Percentiles rank a stretch among this genome's conserved stretches.
Evolutionary conservation across 2,329 filamentous ascomycete species (phyloP).

Genomic region (Cercospora sesami): DNA sequence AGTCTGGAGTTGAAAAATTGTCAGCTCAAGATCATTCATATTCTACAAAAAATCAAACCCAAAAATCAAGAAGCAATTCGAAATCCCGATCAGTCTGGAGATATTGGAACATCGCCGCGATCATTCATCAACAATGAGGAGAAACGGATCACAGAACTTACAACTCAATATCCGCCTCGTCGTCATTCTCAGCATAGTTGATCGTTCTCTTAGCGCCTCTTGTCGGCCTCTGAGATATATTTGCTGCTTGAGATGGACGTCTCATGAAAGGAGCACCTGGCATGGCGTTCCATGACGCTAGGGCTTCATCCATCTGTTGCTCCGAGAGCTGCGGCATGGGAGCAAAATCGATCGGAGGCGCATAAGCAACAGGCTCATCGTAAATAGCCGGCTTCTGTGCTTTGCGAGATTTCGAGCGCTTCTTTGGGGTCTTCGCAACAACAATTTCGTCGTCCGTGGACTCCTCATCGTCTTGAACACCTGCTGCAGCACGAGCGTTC

Average conservation of each 20-base stretch:
- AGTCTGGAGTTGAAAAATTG: background rate
- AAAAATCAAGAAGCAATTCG: background rate
- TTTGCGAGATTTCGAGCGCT: background rate
- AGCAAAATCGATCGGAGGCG: background rate
- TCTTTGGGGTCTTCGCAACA: background rate
- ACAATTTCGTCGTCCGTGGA: background rate
- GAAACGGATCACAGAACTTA: background rate
- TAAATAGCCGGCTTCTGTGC: background rate
- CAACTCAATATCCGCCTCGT: background rate
- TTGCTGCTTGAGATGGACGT: background rate
- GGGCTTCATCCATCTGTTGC: background rate
- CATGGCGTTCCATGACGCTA: background rate
- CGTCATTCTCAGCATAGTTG: background rate
- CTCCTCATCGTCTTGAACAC: background rate
- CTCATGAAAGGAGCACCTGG: background rate
- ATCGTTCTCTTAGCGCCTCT: background rate
- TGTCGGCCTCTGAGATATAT: background rate
- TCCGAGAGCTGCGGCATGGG: background rate
- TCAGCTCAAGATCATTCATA: background rate
- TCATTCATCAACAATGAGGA: background rate
- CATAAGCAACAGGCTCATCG: background rate
- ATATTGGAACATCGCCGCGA: background rate
- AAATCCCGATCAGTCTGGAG: background rate
- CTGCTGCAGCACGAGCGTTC: background rate
- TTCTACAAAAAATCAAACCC: background rate